Conservation (phyloP, 148 eudicot species). For the Gaultheria prostrata region DNA sequence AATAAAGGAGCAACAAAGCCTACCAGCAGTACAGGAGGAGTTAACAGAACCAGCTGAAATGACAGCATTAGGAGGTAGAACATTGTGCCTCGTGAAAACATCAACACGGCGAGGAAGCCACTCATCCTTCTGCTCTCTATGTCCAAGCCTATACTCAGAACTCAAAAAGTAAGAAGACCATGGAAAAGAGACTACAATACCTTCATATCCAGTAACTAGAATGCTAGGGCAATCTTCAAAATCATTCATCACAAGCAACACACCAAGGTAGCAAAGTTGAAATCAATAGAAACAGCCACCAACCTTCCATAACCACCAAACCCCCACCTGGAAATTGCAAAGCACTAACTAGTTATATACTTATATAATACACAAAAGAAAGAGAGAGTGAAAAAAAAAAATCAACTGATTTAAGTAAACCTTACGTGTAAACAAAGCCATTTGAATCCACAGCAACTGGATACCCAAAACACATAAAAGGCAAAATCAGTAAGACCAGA, state of each 20-base stretch:
- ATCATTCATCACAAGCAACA: background rate
- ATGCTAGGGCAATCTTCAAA: background rate
- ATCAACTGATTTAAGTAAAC: constrained; percentile 9
- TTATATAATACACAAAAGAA: background rate
- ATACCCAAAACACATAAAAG: constrained; percentile 33
- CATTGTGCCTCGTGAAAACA: constrained; percentile 76
- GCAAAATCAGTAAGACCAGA: background rate
- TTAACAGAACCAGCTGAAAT: constrained; percentile 86
- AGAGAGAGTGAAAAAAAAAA: background rate
- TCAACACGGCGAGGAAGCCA: constrained; percentile 82
- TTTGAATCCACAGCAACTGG: constrained; percentile 97
- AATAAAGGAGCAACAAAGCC: constrained; percentile 10
- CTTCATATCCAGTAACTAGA: constrained; percentile 6
- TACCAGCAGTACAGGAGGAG: constrained; percentile 97
- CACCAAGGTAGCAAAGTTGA: background rate
- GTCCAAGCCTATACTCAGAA: constrained; percentile 67
- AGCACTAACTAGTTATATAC: background rate
- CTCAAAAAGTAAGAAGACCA: constrained; percentile 13
- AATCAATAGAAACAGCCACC: constrained; percentile 22
- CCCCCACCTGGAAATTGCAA: constrained; percentile 72
- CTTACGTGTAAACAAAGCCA: constrained; percentile 96
- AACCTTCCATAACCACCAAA: constrained; percentile 99
- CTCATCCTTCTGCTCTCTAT: constrained; percentile 96
- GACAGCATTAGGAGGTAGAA: constrained; percentile 80
- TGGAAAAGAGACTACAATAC: background rate